Evolutionary conservation across 805 yeast species (phyloP).

Genomic region (Myxozyma kluyveri): DNA sequence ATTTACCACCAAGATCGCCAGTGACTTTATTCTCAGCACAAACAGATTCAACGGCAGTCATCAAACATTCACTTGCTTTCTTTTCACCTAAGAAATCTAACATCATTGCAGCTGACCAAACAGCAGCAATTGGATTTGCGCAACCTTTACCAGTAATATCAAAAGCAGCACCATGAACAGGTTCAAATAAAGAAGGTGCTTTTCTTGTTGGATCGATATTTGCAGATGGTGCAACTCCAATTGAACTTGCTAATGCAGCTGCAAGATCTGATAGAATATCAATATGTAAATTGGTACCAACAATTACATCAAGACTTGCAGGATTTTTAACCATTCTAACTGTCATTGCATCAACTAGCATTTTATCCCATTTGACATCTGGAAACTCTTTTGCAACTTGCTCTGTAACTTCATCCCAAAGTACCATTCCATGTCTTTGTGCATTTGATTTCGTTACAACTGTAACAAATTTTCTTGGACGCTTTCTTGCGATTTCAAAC

Average conservation of each 20-base stretch:
- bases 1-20: constrained; percentile 17
- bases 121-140: constrained; percentile 30
- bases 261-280: constrained; percentile 30
- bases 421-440: constrained; percentile 26
- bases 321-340: constrained; percentile 29
- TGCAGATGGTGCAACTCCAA: constrained; percentile 30
- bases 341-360: constrained; percentile 31
- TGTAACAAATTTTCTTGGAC: constrained; percentile 25
- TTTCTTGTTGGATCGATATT: constrained; percentile 28
- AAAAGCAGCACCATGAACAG: constrained; percentile 31
- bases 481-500: constrained; percentile 21
- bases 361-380: constrained; percentile 30
- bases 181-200: constrained; percentile 28
- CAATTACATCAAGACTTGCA: constrained; percentile 24
- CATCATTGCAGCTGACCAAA: constrained; percentile 31
- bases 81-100: constrained; percentile 27
- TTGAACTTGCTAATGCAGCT: constrained; percentile 27
- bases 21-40: constrained; percentile 10
- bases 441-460: constrained; percentile 29
- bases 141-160: constrained; percentile 30
- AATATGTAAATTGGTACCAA: constrained; percentile 29
- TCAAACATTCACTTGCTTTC: constrained; percentile 11
- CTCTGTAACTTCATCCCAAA: constrained; percentile 29
- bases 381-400: constrained; percentile 28
- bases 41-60: constrained; percentile 9